Evolutionary conservation across 352 stramenopile genomes (phyloP).

Genomic region (Globisporangium parvum): DNA sequence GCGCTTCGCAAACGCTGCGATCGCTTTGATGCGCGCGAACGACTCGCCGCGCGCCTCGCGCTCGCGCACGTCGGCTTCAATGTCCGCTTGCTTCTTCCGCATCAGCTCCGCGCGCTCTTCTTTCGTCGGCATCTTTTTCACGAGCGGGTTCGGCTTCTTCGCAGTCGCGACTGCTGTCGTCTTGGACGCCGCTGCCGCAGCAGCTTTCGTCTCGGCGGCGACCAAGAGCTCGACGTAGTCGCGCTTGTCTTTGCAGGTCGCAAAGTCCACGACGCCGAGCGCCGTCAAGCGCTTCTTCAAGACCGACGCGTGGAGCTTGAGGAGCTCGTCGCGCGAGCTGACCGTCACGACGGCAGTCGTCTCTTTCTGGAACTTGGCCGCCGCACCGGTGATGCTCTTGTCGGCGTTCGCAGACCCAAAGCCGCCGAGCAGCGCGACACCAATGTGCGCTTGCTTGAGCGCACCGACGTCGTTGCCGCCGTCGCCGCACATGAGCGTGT

Average conservation of each 20-base stretch:
- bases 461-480: conserved; percentile 97
- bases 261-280: conserved; percentile 50
- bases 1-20: conserved; percentile 80
- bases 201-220: conserved; percentile 48
- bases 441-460: conserved; percentile 90
- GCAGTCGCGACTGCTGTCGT: conserved; percentile 51
- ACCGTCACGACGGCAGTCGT: conserved; percentile 22
- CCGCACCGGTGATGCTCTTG: conserved; percentile 72
- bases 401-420: conserved; percentile 84
- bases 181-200: conserved; percentile 37
- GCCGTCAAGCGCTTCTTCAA: conserved; percentile 65
- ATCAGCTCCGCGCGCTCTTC: conserved; percentile 86
- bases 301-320: conserved; percentile 84
- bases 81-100: conserved; percentile 68
- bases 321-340: conserved; percentile 58
- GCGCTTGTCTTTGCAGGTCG: conserved; percentile 72
- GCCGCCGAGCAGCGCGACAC: conserved; percentile 71
- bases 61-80: conserved; percentile 73
- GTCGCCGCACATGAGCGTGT: conserved; percentile 98
- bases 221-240: conserved; percentile 80
- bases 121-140: conserved; percentile 53
- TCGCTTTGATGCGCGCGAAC: conserved; percentile 82
- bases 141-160: conserved; percentile 46
- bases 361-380: conserved; percentile 73
- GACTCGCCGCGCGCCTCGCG: conserved; percentile 79